These are phyloP conservation scores for Penicillium malachiteum DNA, from an alignment of 495 filamentous ascomycete species.

Conservation along the genomic window DNA sequence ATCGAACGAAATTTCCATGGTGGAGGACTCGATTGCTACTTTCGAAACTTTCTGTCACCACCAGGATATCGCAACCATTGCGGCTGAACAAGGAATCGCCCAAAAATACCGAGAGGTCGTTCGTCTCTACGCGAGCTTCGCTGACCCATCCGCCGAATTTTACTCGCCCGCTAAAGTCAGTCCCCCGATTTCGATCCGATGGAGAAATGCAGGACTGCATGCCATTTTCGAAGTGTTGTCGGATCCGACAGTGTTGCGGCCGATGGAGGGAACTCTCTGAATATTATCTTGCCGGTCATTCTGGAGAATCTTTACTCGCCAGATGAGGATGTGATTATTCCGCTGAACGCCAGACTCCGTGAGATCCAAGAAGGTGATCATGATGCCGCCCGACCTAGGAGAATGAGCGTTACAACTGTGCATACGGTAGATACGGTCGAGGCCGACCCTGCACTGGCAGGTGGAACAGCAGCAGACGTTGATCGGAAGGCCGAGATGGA, in stretches of 20 bases:
- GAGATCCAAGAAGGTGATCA: constrained; percentile 64
- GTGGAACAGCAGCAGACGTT: constrained; percentile 74
- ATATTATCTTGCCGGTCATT: constrained; percentile 75
- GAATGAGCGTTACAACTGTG: constrained; percentile 78
- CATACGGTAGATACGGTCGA: constrained; percentile 64
- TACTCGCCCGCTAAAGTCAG: constrained; percentile 47
- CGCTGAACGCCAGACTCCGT: constrained; percentile 59
- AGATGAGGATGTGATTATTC: constrained; percentile 63
- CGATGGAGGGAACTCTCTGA: constrained; percentile 70
- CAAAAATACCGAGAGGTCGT: constrained; percentile 81
- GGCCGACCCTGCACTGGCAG: constrained; percentile 69
- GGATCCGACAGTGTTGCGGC: constrained; percentile 73
- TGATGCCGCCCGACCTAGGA: constrained; percentile 56
- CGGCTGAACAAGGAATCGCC: constrained; percentile 78
- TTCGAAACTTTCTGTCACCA: constrained; percentile 81
- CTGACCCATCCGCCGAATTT: constrained; percentile 40
- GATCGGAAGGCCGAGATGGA: constrained; percentile 85
- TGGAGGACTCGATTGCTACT: constrained; percentile 80
- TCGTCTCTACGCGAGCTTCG: constrained; percentile 72
- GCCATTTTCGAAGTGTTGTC: constrained; percentile 77
- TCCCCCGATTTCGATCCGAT: constrained; percentile 75
- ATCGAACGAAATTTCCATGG: constrained; percentile 80
- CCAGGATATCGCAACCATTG: constrained; percentile 73
- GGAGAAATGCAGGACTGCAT: constrained; percentile 75
- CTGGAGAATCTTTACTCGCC: constrained; percentile 81